Conservation (phyloP, 257 asterid species). For the Thymus quinquecostatus region DNA sequence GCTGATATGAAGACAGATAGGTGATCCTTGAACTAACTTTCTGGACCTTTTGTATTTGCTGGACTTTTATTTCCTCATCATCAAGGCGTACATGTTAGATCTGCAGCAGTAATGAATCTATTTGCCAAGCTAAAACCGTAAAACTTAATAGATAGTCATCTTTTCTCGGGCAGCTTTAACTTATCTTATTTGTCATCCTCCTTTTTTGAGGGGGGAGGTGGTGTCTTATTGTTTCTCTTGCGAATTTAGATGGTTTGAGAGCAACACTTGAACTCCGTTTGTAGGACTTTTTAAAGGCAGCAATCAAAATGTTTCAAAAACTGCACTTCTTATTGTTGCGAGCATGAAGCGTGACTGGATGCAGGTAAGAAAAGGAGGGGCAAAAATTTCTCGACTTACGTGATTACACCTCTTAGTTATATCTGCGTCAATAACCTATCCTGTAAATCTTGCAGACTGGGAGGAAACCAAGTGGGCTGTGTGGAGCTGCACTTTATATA, state of each 20-base stretch:
- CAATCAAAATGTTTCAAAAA: constrained; percentile 41
- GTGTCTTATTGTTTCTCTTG: neutral
- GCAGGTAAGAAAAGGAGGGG: constrained; percentile 57
- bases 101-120: constrained; percentile 10
- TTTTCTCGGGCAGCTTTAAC: constrained; percentile 5
- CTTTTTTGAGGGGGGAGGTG: neutral
- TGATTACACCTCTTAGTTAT: constrained; percentile 5
- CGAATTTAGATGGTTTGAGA: constrained; percentile 17
- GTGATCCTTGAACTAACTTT: constrained; percentile 12
- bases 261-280: constrained; percentile 29
- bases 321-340: constrained; percentile 60
- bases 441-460: constrained; percentile 68
- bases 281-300: constrained; percentile 61
- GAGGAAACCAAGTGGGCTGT: constrained; percentile 93
- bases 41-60: constrained; percentile 13
- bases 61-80: constrained; percentile 3
- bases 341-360: constrained; percentile 98
- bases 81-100: constrained; percentile 11
- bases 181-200: neutral
- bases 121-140: neutral
- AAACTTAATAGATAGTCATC: neutral
- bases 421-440: constrained; percentile 24
- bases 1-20: constrained; percentile 6
- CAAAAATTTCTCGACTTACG: neutral
- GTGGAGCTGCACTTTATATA: constrained; percentile 92